Evolutionary conservation across 2,329 filamentous ascomycete genomes (phyloP), one percentile per base, ranked within the genome.

Genomic region (Penicillium sp.): DNA sequence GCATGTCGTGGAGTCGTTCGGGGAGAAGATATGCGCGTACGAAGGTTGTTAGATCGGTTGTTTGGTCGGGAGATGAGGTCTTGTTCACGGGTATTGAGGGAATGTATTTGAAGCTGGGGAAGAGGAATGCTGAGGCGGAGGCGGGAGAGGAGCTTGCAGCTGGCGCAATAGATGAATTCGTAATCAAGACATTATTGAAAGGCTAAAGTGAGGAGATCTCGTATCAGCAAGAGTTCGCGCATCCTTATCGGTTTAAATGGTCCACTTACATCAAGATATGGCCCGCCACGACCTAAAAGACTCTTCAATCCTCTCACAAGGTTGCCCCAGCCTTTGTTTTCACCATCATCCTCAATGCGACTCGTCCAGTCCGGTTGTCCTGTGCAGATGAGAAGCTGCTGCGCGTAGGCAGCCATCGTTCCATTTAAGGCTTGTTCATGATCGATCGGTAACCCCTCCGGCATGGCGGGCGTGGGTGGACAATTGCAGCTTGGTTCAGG

Each of bases 351-450:
- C 71, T 96, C 92, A 61, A 97, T 95, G 57, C 85, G 84, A 69
- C 89, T 93, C 29, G 82, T 80, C 93, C 93, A 97, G 76, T 96
- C 90, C 31, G 82, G 77, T 60, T 86, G 85, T 5, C 91, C 92
- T 0, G 92, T 96, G 61, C 89, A 93, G 15, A 97, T 81, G 10
- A 97, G 75, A 4, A 97, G 84, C 66, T 97, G 92, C 74, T 95
- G 88, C 1, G 86, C 82, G 71, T 96, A 96, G 1, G 82, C 80
- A 2, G 89, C 81, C 77, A 96, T 93, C 6, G 89, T 88, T 13
- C 90, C 90, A 69, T 89, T 88, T 43, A 97, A 78, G 19, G 83
- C 81, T 40, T 84, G 84, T 60, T 84, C 82, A 66, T 83, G 81
- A 70, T 97, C 92, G 53, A 97, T 93, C 23, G 87, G 84, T 17